Percentiles rank a stretch among this genome's conserved stretches.
These are phyloP conservation scores for Podospora sp. DNA, from an alignment of 495 filamentous ascomycete genomes.

Conservation along the genomic window DNA sequence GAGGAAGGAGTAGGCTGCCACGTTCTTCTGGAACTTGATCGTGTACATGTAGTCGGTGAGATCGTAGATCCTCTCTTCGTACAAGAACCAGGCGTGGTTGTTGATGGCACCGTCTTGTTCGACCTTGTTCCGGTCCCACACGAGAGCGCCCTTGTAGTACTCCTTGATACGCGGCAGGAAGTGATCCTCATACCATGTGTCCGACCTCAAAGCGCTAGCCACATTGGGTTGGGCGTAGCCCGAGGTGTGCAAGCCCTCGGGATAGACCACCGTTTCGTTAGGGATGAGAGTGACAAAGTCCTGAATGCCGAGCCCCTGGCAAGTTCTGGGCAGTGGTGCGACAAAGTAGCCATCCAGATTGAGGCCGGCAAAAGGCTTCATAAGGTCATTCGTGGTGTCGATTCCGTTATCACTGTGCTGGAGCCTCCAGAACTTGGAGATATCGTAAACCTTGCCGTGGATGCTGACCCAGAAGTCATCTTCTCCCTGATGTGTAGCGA, in stretches of 20 bases:
- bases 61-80: conserved; percentile 78
- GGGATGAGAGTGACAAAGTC: conserved; percentile 53
- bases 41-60: conserved; percentile 90
- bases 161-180: conserved; percentile 82
- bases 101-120: conserved; percentile 64
- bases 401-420: conserved; percentile 73
- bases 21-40: conserved; percentile 48
- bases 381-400: conserved; percentile 63
- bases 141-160: conserved; percentile 85
- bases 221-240: conserved; percentile 60
- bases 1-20: conserved; percentile 65
- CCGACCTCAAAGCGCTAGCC: conserved; percentile 58
- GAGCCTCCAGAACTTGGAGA: conserved; percentile 78
- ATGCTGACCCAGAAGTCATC: conserved; percentile 89
- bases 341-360: conserved; percentile 84
- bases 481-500: conserved; percentile 67
- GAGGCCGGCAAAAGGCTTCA: conserved; percentile 76
- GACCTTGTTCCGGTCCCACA: conserved; percentile 59
- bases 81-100: conserved; percentile 77
- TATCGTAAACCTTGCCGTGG: conserved; percentile 88
- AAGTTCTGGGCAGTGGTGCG: conserved; percentile 74
- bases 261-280: conserved; percentile 64
- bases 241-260: conserved; percentile 59
- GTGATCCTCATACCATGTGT: conserved; percentile 71
- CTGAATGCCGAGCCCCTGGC: conserved; percentile 64